Conservation (phyloP, 2,329 filamentous ascomycete genomes). For the Claviceps pazoutovae region DNA sequence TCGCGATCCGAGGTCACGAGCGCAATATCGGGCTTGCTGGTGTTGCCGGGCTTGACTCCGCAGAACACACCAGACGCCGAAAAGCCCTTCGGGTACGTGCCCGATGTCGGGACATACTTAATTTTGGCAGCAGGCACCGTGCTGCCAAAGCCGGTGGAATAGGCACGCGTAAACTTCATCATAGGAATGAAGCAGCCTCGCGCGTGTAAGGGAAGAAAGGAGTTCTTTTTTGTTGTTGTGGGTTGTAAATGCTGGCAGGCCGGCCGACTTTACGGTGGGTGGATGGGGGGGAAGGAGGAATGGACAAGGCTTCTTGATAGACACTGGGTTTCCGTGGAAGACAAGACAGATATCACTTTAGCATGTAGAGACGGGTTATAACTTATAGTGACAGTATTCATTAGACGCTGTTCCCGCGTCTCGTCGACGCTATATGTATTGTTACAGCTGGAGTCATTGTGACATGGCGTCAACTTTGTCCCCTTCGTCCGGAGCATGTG, state of each 20-base stretch:
- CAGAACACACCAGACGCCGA: constrained; percentile 75
- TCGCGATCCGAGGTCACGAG: constrained; percentile 76
- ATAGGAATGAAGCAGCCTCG: constrained; percentile 3
- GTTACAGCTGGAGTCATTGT: too few species aligned
- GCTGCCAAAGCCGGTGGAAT: constrained; percentile 17
- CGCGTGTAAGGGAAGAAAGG: constrained; percentile 4
- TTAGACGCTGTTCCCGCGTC: too few species aligned
- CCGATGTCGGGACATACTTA: constrained; percentile 76
- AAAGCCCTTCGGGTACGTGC: constrained; percentile 86
- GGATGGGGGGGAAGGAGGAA: neutral
- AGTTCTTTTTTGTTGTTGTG: neutral
- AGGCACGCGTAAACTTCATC: constrained; percentile 23
- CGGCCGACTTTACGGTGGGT: neutral
- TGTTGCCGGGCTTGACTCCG: constrained; percentile 88
- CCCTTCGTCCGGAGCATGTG: neutral
- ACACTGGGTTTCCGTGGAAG: neutral
- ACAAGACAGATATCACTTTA: neutral
- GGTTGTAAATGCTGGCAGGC: constrained; percentile 1
- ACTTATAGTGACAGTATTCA: neutral
- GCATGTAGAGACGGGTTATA: neutral
- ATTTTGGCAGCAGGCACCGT: constrained; percentile 63
- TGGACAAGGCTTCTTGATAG: neutral
- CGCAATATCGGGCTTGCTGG: constrained; percentile 78
- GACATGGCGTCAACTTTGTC: too few species aligned
- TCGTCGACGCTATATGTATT: too few species aligned